These are phyloP conservation scores for Yarrowia keelungensis DNA, from an alignment of 805 yeast species.

Conservation along the genomic window DNA sequence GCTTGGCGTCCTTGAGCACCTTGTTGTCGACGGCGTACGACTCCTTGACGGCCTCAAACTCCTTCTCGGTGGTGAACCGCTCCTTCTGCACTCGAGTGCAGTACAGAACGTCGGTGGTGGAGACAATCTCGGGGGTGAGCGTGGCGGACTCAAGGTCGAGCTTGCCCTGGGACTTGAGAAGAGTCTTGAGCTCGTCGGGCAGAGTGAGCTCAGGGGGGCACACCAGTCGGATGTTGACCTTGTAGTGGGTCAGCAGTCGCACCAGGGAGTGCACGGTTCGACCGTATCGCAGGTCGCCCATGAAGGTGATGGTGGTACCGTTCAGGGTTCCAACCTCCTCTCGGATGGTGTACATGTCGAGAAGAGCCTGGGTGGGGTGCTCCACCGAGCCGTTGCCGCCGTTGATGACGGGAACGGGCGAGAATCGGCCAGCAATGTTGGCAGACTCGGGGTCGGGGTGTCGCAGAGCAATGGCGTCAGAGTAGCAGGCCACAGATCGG, in stretches of 20 bases:
- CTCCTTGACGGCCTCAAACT: slow-evolving; percentile 89
- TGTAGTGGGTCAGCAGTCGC: slow-evolving; percentile 87
- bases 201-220: slow-evolving; percentile 86
- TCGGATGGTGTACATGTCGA: slow-evolving; percentile 96
- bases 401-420: slow-evolving; percentile 95
- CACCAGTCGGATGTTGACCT: slow-evolving; percentile 90
- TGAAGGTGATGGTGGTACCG: slow-evolving; percentile 96
- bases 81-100: slow-evolving; percentile 99
- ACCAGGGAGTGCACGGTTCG: slow-evolving; percentile 98
- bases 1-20: slow-evolving; percentile 89
- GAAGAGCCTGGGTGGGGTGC: slow-evolving; percentile 98
- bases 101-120: slow-evolving; percentile 92
- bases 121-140: slow-evolving; percentile 83
- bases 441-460: slow-evolving; percentile 95
- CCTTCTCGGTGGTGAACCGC: slow-evolving; percentile 77
- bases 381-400: slow-evolving; percentile 98
- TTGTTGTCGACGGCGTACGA: slow-evolving; percentile 91
- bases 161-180: slow-evolving; percentile 71
- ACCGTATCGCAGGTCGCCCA: slow-evolving; percentile 98
- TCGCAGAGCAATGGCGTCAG: slow-evolving; percentile 96
- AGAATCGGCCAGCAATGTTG: slow-evolving; percentile 91
- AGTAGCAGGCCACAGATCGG: slow-evolving; percentile 91
- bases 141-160: slow-evolving; percentile 73
- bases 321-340: slow-evolving; percentile 98
- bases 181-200: slow-evolving; percentile 75